These are phyloP conservation scores for Mycena vitilis DNA, from an alignment of 768 basidiomycete species.

Conservation along the genomic window DNA sequence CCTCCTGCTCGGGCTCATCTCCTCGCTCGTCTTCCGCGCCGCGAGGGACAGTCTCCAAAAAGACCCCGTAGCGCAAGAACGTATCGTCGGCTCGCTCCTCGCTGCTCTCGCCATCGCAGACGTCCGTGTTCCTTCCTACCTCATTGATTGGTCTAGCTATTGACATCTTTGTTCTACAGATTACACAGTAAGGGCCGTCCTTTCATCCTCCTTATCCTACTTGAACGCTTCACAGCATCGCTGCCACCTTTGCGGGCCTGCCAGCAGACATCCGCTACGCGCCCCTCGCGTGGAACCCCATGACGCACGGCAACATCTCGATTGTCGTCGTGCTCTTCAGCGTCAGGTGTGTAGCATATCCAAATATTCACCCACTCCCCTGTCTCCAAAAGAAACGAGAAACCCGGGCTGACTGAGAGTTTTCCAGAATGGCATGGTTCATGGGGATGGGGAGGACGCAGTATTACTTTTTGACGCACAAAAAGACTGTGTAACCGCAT, in stretches of 20 bases:
- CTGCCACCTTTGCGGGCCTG: slow-evolving; percentile 65
- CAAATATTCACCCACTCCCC: neutral
- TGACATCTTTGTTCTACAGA: slow-evolving; percentile 54
- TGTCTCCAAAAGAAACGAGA: too few species aligned
- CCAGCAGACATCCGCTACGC: slow-evolving; percentile 66
- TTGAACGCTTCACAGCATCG: slow-evolving; percentile 57
- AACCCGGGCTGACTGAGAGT: neutral
- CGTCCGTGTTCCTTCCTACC: too few species aligned
- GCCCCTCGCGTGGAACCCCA: slow-evolving; percentile 70
- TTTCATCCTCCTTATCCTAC: slow-evolving; percentile 17
- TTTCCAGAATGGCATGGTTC: slow-evolving; percentile 66
- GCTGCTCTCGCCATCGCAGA: slow-evolving; percentile 76
- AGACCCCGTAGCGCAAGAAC: slow-evolving; percentile 73
- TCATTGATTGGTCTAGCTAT: too few species aligned
- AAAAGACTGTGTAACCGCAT: too few species aligned
- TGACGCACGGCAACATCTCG: slow-evolving; percentile 84
- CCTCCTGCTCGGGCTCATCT: slow-evolving; percentile 70
- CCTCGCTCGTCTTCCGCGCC: slow-evolving; percentile 75
- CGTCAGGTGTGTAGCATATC: slow-evolving; percentile 61
- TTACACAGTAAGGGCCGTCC: slow-evolving; percentile 65
- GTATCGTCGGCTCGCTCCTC: slow-evolving; percentile 72
- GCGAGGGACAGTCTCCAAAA: slow-evolving; percentile 68
- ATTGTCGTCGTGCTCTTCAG: slow-evolving; percentile 66
- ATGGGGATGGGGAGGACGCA: slow-evolving; percentile 59
- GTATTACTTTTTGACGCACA: slow-evolving; percentile 36